Evolutionary conservation across 371 early-diverging fungal genomes (phyloP), one percentile per base, ranked within the genome.

Genomic region (Mucor mucedo): DNA sequence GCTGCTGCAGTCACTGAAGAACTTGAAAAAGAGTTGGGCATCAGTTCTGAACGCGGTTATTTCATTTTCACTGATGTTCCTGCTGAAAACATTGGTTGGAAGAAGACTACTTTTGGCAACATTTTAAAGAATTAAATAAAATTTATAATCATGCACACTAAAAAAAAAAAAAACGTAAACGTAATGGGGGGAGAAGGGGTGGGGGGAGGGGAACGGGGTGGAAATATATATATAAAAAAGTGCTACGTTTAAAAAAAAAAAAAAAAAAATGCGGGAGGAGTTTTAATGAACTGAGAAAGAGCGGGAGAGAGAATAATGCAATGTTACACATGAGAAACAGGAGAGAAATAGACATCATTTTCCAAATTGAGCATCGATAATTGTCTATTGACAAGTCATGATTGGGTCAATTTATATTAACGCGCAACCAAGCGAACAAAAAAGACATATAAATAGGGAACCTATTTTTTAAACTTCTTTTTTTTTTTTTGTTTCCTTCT

Each of bases 61-160:
- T 71, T 81, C 50, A 60, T 75, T 55, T 81, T 81, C 52, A 73
- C 62, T 56, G 72, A 81, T 59, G 55, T 68, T 29, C 53, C 69
- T 41, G 68, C 62, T 13, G 62, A 50, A 2, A 69, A 76, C 54
- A 73, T 75, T 55, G 82, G 82, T 33, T 77, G 52, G 45, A 72
- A 66, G 54, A 58, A 67, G n/a, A 60, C 64, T n/a, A 78, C 77
- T 4, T 81, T 77, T 60, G 61, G 68, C 13, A 71, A 76, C 42
- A 41, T 76, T 38, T 27, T 56, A 42, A 48, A 45, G 32, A 28
- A 57, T 35, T 35, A 47, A 47, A 55, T 55, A 48, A 48, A 48
- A 6, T 28, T 9, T 28, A 28, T 11, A 44, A n/a, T 21, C 21
- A 21, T 21, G 47, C 21, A 21, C 6, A 47, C n/a, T 21, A 16